Evolutionary conservation across 2,329 filamentous ascomycete species (phyloP), one percentile per base, ranked within the genome.

Genomic region (Orbilia blumenaviensis): DNA sequence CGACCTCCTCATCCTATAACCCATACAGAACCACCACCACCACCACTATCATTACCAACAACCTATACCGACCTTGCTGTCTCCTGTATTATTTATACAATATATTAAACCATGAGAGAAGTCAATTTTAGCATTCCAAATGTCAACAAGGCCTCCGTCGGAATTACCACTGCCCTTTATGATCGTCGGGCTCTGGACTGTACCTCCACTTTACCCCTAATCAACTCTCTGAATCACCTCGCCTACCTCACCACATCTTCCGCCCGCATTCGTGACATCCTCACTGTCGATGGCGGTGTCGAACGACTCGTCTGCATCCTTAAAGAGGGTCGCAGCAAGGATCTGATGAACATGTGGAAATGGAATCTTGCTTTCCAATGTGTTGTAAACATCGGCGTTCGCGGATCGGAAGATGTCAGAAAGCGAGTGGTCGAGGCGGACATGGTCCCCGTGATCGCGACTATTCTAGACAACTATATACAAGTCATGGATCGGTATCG

Each of bases 331-430:
- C 88, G 95, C 82, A 97, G 92, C 85, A 96, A 94, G 84, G 94
- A 99, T 83, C 91, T 97, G 90, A 97, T 98, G 94, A 94, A 97
- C 83, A 97, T 97, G 92, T 99, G 95, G 95, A 98, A 98, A 84
- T 99, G 95, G 95, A 99, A 97, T 82, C 87, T 99, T 78, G 95
- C 95, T 63, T 99, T 99, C 83, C 95, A 98, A 84, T 99, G 95
- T 83, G 94, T 98, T 78, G 95, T 99, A 82, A 99, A 99, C 83
- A 98, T 99, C 82, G 95, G 95, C 69, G 94, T 99, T 75, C 89
- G 95, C 80, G 95, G 95, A 75, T 97, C 95, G 10, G 95, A 99
- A 85, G 90, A 89, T 79, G 95, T 99, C 74, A 89, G 95, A 80
- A 98, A 95, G 71, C 88, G 95, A 79, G 94, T 99, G 1, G 95